Base-by-base conservation (phyloP, 768 basidiomycete genomes). In the Russula compacta region DNA sequence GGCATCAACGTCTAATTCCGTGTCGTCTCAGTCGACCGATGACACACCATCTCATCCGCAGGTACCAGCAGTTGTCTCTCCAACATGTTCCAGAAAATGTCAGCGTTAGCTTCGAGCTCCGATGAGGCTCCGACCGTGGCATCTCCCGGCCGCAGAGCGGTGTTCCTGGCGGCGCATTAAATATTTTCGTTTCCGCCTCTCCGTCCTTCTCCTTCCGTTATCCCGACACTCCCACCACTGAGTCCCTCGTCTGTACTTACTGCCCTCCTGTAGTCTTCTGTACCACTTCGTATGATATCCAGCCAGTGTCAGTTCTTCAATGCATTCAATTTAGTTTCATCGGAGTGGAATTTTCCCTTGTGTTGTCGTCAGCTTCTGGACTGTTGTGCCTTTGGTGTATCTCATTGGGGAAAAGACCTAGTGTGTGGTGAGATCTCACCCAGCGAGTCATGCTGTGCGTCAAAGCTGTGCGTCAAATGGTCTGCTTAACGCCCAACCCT, bases 61-160 rank as follows among this genome's bases (percentile, higher is more conserved):
- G 91, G 67, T 95, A 95, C 74, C 93, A 97, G 72, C 90, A 95
- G 68, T 71, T 97, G 54, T 89, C 88, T 5, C 79, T 97, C 60
- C 78, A 78, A 38, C 91, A 95, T 68, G 81, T 91, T 47, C 85
- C 87, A 15, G 85, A 89, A 70, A 76, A 78, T 43, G 82, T 82
- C 58, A 87, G 79, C 69, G 84, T 88, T 33, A 84, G 82, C 67
- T 93, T 95, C 68, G 93, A 95, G 76, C 88, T 95, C 74, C 88
- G 93, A 63, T 93, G 62, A 77, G 21, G 42, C 17, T 33, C 33
- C 33, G 40, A 35, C 32, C 38, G 56, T 48, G 51, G 44, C n/a
- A 47, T 33, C 40, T 33, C 29, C 29, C 43, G 33, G 46, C 43
- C 36, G 15, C 53, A 61, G 50, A 60, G 36, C 48, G 59, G 38